Base-by-base conservation (phyloP, 345 rosid genomes). In the Noccaea bulbosa region DNA sequence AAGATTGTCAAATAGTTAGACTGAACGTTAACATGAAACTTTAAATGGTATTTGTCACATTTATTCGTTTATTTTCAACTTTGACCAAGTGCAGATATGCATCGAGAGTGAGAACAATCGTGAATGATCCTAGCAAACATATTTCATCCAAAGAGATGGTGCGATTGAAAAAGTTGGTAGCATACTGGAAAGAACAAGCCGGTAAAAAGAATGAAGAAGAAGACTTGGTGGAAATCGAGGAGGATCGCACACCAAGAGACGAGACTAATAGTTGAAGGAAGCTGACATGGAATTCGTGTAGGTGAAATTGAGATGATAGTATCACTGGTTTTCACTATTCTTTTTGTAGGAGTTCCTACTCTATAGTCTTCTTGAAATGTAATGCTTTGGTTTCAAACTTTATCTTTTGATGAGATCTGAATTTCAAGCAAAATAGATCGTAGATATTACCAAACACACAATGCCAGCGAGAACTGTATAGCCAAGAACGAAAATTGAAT, bases 171-270 rank as follows among this genome's bases (percentile, higher is more conserved):
- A 94, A 88, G 69, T 32, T 91, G 78, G 93, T 89, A 22, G 83
- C 88, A 5, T 84, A 86, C 52, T 88, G 99, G 96, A 94, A 89
- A 67, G 95, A 89, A 74, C 99, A 91, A 79, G 97, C 99, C 0
- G 97, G 93, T 5, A 85, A 74, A 75, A 91, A 46, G 72, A 82
- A 83, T 3, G 96, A 88, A 2, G 88, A 82, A 15, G 98, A 94
- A 67, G 97, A 89, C 7, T 73, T 82, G 39, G 96, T 91, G 62
- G 97, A 91, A 71, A 88, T 94, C 70, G 90, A 84, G 73, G 96
- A 89, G 15, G 87, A 87, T 45, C 83, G 82, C 43, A 61, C 71
- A 0, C 50, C 27, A 35, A 86, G 73, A 75, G 89, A 86, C 24
- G 82, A 72, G 73, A 34, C 81, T 5, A 93, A 93, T 44, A 81